A percentile compares a stretch with the other conserved stretches of the same genome.
Conservation (phyloP, 2,329 filamentous ascomycete genomes). For the Keithomyces neogunnii region DNA sequence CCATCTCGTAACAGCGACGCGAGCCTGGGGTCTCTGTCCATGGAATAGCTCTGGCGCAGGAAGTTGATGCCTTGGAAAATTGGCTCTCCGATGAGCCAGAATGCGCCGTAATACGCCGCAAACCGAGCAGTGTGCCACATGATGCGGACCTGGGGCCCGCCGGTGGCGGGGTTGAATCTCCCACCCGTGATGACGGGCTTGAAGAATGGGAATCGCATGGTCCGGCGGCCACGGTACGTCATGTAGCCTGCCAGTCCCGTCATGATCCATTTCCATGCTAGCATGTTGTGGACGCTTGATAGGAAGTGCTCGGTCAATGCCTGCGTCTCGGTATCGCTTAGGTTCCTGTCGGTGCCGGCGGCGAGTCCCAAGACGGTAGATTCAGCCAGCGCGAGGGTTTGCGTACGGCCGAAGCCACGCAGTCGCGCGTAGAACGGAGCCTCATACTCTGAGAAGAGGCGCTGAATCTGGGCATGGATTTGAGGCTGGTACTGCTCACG, state of each 20-base stretch:
- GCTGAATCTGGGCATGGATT: constrained; percentile 22
- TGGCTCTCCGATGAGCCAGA: constrained; percentile 16
- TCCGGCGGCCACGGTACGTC: constrained; percentile 20
- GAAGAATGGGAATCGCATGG: constrained; percentile 33
- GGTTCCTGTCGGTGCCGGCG: constrained; percentile 19
- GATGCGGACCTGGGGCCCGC: constrained; percentile 15
- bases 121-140: constrained; percentile 29
- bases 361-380: constrained; percentile 19
- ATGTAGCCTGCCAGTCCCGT: constrained; percentile 15
- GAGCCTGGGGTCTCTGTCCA: constrained; percentile 22
- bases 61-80: constrained; percentile 23
- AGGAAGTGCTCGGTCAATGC: constrained; percentile 25
- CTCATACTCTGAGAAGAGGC: constrained; percentile 22
- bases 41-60: constrained; percentile 13
- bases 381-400: constrained; percentile 21
- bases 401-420: constrained; percentile 18
- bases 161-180: constrained; percentile 22
- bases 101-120: constrained; percentile 21
- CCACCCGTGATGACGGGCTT: constrained; percentile 19
- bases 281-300: constrained; percentile 21
- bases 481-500: constrained; percentile 20
- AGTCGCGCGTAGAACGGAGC: constrained; percentile 23
- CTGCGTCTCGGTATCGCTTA: constrained; percentile 27
- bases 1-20: constrained; percentile 13
- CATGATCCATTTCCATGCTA: constrained; percentile 20